These are phyloP conservation scores for Xylaria curta DNA, from an alignment of 495 filamentous ascomycete genomes.

Conservation along the genomic window DNA sequence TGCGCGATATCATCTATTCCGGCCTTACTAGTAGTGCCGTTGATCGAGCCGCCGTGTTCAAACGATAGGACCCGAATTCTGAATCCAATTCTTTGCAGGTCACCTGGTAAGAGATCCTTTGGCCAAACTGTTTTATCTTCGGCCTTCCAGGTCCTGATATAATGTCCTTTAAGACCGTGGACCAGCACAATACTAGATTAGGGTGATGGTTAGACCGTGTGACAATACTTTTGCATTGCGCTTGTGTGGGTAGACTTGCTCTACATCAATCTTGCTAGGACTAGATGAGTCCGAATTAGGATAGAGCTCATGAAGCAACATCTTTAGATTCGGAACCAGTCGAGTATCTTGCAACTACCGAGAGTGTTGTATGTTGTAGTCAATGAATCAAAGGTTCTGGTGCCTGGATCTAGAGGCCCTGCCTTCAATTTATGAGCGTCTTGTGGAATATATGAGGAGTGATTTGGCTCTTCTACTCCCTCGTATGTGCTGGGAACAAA, in stretches of 20 bases:
- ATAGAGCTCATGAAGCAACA: neutral
- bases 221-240: neutral
- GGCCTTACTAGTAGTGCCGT: neutral
- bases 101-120: neutral
- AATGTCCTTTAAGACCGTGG: neutral
- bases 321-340: neutral
- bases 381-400: neutral
- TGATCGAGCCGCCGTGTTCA: neutral
- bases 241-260: neutral
- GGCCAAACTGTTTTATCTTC: neutral
- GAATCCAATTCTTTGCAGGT: neutral
- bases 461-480: no score
- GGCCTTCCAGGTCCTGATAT: neutral
- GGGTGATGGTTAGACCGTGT: neutral
- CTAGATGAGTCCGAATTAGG: no score
- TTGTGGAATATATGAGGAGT: no score
- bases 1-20: neutral
- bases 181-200: neutral
- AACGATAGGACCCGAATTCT: neutral
- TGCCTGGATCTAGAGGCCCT: no score
- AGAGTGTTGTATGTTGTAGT: neutral
- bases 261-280: neutral
- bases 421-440: no score
- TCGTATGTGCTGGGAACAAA: no score
- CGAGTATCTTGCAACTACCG: neutral